phyloP scores from a whole-genome alignment of 768 basidiomycete species.

The Leccinum arenicola region DNA sequence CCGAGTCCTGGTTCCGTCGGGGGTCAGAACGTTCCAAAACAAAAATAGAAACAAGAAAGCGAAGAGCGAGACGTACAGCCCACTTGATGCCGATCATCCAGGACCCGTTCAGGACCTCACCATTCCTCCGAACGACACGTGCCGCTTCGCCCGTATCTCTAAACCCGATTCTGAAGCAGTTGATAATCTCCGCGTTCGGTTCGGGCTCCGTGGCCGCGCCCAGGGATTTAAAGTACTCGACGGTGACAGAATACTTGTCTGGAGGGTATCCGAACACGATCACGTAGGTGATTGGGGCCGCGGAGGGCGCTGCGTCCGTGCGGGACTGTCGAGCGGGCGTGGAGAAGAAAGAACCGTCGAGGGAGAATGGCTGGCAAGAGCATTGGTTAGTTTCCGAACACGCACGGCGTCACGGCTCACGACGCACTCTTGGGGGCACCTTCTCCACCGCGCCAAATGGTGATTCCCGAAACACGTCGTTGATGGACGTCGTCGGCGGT shows the following conservation, averaged over 20 bases:
- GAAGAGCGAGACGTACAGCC: slow-evolving; percentile 54
- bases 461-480: slow-evolving; percentile 66
- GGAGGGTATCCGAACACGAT: slow-evolving; percentile 88
- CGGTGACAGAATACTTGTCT: slow-evolving; percentile 69
- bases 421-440: slow-evolving; percentile 21
- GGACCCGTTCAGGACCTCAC: slow-evolving; percentile 68
- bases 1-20: slow-evolving; percentile 51
- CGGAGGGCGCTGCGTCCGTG: slow-evolving; percentile 25
- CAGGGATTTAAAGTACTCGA: slow-evolving; percentile 72
- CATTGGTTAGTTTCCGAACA: background rate
- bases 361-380: slow-evolving; percentile 19
- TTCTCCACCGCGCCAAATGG: slow-evolving; percentile 31
- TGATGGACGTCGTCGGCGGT: slow-evolving; percentile 71
- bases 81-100: slow-evolving; percentile 89
- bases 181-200: slow-evolving; percentile 62
- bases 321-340: slow-evolving; percentile 19
- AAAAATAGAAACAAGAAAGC: background rate
- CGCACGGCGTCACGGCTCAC: background rate
- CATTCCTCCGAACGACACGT: slow-evolving; percentile 78
- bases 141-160: slow-evolving; percentile 68
- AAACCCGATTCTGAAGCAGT: slow-evolving; percentile 83
- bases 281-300: slow-evolving; percentile 53
- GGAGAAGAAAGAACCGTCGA: slow-evolving; percentile 18
- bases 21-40: background rate
- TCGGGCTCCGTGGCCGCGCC: slow-evolving; percentile 71